Evolutionary conservation across 2,329 filamentous ascomycete species (phyloP).

Genomic region (Cadophora luteo-olivacea): DNA sequence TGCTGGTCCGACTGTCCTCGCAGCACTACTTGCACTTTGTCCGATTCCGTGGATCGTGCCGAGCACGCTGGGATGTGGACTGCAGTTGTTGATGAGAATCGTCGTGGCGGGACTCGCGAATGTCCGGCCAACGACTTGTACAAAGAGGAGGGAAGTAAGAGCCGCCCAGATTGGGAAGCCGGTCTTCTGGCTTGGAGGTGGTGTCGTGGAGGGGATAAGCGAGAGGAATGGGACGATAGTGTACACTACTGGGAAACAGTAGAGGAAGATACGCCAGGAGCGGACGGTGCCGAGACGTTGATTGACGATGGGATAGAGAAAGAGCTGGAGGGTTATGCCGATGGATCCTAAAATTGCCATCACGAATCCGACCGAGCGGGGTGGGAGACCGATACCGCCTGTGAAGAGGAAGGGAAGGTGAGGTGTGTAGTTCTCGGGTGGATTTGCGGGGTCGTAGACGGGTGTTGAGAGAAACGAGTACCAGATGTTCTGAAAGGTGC

Average conservation of each 20-base stretch:
- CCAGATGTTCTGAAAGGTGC: slow-evolving; percentile 65
- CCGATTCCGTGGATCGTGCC: slow-evolving; percentile 63
- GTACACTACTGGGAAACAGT: slow-evolving; percentile 75
- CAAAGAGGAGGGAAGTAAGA: slow-evolving; percentile 50
- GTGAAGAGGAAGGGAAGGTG: slow-evolving; percentile 54
- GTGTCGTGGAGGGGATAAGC: slow-evolving; percentile 58
- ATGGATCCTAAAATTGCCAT: slow-evolving; percentile 79
- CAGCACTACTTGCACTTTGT: slow-evolving; percentile 64
- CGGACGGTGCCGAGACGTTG: slow-evolving; percentile 69
- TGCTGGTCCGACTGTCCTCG: slow-evolving; percentile 65
- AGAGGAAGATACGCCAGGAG: slow-evolving; percentile 72
- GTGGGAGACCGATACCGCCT: slow-evolving; percentile 77
- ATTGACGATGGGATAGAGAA: slow-evolving; percentile 74
- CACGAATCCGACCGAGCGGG: slow-evolving; percentile 74
- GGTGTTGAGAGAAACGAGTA: slow-evolving; percentile 68
- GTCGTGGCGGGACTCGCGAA: slow-evolving; percentile 67
- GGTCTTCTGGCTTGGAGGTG: slow-evolving; percentile 41
- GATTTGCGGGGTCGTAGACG: slow-evolving; percentile 47
- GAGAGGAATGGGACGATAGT: slow-evolving; percentile 73
- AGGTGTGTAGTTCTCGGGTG: slow-evolving; percentile 56
- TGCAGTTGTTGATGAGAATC: slow-evolving; percentile 67
- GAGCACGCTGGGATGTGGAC: slow-evolving; percentile 62
- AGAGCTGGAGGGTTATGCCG: slow-evolving; percentile 75
- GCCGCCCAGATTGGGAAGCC: slow-evolving; percentile 39
- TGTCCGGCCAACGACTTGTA: slow-evolving; percentile 77